Conservation (phyloP, 306 rosid species). For the Lathyrus tuberosus region DNA sequence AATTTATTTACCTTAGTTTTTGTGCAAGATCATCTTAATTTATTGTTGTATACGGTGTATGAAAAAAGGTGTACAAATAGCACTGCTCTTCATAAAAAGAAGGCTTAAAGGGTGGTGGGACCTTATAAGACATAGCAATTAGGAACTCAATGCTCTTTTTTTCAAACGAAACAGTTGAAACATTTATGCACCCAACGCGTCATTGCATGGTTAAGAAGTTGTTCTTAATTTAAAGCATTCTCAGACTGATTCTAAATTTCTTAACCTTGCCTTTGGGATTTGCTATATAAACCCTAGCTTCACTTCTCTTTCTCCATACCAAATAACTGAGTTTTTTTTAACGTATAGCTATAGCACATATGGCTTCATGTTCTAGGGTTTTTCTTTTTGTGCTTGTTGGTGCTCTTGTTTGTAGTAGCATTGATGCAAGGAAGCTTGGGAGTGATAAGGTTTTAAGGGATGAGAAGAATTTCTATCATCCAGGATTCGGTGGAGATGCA, state of each 20-base stretch:
- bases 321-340: background rate
- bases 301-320: constrained; percentile 2
- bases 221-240: constrained; percentile 42
- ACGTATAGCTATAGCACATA: background rate
- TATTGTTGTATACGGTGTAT: too few relatives aligned
- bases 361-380: constrained; percentile 14
- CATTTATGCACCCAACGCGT: constrained; percentile 51
- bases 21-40: too few relatives aligned
- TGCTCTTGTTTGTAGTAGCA: constrained; percentile 51
- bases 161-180: constrained; percentile 51
- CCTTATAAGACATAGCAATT: constrained; percentile 20
- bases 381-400: constrained; percentile 52
- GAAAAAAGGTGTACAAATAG: too few relatives aligned
- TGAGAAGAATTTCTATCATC: constrained; percentile 54
- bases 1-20: too few relatives aligned
- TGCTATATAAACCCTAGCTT: constrained; percentile 42
- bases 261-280: constrained; percentile 1
- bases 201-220: constrained; percentile 31
- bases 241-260: constrained; percentile 23
- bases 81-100: too few relatives aligned
- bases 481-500: constrained; percentile 48
- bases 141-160: constrained; percentile 19
- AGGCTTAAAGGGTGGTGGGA: constrained; percentile 16
- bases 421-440: constrained; percentile 38
- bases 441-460: too few relatives aligned